Evolutionary conservation across 176 grass and related monocot species (phyloP), one percentile per base, ranked within the genome.

Genomic region (Avena eriantha): DNA sequence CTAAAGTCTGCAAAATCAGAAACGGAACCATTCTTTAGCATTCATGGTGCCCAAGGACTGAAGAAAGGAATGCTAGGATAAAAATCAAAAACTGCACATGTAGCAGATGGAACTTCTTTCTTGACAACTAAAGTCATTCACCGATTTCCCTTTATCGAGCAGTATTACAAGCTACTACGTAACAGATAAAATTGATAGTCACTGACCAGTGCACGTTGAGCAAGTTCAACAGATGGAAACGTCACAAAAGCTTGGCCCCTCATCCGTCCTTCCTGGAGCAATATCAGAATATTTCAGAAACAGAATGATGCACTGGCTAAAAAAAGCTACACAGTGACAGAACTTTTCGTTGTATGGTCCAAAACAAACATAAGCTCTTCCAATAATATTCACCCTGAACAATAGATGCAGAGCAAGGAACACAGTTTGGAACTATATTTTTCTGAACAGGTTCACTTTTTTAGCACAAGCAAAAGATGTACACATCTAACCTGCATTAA

Each of bases 221-320:
- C 93, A 66, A 94, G 88, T 89, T 96, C 88, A 46, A 87, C 77
- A 8, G 84, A 94, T 48, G 93, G 92, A 93, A 98, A 98, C 61
- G 94, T 98, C 86, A 98, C 90, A 63, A 98, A 98, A 26, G 97
- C 94, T 92, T 98, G 97, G 22, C 97, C 97, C 22, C 90, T 85
- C 94, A 98, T 96, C 43, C 93, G 87, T 45, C 97, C 94, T 80
- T 96, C 94, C 97, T 98, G 80, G 7, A 81, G 86, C 22, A 93
- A 77, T 39, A 87, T 61, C 72, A 83, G 69, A 75, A 56, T 33
- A 75, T 61, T 79, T 49, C 3, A 72, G 50, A 58, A 88, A 81
- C 7, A 69, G 23, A 57, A 84, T 26, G 55, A 81, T 78, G 39
- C 10, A 43, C 1, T 73, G 41, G 63, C 8, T 67, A 36, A 69